A percentile compares a stretch with the other conserved stretches of the same genome.
Evolutionary conservation across 2,329 filamentous ascomycete genomes (phyloP).

Genomic region (Trichoderma afroharzianum): DNA sequence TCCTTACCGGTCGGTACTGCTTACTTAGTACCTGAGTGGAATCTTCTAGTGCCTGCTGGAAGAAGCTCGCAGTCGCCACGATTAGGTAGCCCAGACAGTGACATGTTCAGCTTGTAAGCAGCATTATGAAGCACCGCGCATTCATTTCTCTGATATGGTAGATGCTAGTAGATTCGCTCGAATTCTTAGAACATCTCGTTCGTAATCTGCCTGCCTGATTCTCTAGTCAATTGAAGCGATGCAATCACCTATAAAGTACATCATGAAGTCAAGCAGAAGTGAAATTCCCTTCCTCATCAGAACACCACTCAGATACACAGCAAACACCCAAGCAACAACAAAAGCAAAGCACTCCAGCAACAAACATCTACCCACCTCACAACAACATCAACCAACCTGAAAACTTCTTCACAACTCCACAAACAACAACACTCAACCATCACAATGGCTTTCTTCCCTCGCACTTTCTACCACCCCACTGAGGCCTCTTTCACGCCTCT

Average conservation of each 20-base stretch:
- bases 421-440: conserved; percentile 2
- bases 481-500: conserved; percentile 55
- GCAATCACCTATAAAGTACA: conserved; percentile 31
- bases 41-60: conserved; percentile 28
- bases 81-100: background rate
- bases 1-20: background rate
- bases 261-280: background rate
- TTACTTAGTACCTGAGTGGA: conserved; percentile 8
- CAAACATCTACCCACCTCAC: background rate
- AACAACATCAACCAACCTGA: background rate
- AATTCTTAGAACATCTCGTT: conserved; percentile 24
- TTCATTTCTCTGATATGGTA: background rate
- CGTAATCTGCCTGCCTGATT: conserved; percentile 21
- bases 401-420: background rate
- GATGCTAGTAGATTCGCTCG: conserved; percentile 9
- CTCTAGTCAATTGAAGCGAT: conserved; percentile 21
- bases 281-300: conserved; percentile 20
- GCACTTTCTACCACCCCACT: conserved; percentile 48
- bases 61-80: conserved; percentile 15
- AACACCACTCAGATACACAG: conserved; percentile 22
- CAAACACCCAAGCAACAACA: conserved; percentile 21
- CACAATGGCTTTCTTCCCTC: conserved; percentile 58
- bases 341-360: background rate
- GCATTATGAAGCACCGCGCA: conserved; percentile 9
- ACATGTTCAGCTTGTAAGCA: conserved; percentile 13